These are phyloP conservation scores for Lycium barbarum DNA, from an alignment of 257 asterid genomes.

Conservation along the genomic window DNA sequence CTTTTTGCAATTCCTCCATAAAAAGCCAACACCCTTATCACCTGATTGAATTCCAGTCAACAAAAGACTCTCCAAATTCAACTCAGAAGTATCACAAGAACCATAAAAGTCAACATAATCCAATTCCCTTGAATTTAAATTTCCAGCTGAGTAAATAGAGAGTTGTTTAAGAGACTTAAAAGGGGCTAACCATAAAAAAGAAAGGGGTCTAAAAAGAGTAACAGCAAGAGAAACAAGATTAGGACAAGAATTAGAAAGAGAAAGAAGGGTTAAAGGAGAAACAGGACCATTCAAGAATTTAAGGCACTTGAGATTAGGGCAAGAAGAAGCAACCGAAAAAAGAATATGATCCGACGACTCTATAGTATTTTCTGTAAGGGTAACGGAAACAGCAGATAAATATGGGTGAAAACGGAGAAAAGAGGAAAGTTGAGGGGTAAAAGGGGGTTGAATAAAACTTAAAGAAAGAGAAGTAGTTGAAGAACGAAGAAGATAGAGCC, in stretches of 20 bases:
- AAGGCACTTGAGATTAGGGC: constrained; percentile 62
- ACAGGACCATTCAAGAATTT: constrained; percentile 51
- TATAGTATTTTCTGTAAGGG: constrained; percentile 1
- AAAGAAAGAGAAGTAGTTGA: constrained; percentile 69
- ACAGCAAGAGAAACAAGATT: constrained; percentile 59
- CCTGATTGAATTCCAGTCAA: constrained; percentile 53
- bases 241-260: constrained; percentile 55
- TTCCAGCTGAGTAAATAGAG: constrained; percentile 45
- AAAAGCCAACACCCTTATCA: constrained; percentile 56
- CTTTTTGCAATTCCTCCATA: constrained; percentile 71
- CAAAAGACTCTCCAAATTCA: constrained; percentile 61
- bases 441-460: constrained; percentile 38
- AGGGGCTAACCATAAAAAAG: constrained; percentile 54
- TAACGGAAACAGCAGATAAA: constrained; percentile 59
- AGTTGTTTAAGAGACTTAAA: constrained; percentile 56
- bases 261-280: constrained; percentile 43
- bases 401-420: constrained; percentile 59
- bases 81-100: constrained; percentile 34
- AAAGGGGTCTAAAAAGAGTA: constrained; percentile 57
- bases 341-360: constrained; percentile 45
- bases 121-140: constrained; percentile 28
- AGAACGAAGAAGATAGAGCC: constrained; percentile 73
- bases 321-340: constrained; percentile 49
- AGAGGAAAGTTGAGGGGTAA: constrained; percentile 43
- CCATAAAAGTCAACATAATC: neutral